A percentile compares a stretch with the other conserved stretches of the same genome.
Evolutionary conservation across 2,329 filamentous ascomycete genomes (phyloP).

Genomic region (Parastagonospora nodorum): DNA sequence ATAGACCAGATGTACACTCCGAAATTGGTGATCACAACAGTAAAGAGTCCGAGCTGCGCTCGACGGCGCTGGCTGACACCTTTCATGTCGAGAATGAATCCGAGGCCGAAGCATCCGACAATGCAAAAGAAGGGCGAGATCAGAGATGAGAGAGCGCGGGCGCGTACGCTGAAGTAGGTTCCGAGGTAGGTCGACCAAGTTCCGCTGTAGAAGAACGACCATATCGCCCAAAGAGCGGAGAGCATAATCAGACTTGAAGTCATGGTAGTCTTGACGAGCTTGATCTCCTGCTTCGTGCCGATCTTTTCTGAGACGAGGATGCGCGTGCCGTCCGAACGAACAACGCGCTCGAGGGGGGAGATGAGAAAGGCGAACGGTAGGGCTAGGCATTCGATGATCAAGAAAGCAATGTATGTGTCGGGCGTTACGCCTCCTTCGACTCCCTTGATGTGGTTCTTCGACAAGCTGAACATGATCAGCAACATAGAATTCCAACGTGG

Average conservation of each 20-base stretch:
- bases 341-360: conserved; percentile 52
- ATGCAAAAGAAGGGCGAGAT: conserved; percentile 58
- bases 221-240: conserved; percentile 52
- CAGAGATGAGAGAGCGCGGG: conserved; percentile 52
- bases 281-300: conserved; percentile 47
- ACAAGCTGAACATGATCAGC: conserved; percentile 13
- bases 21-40: conserved; percentile 52
- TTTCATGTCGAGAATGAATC: conserved; percentile 68
- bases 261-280: conserved; percentile 47
- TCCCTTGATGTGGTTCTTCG: conserved; percentile 35
- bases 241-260: conserved; percentile 47
- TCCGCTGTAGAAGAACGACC: conserved; percentile 56
- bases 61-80: conserved; percentile 62
- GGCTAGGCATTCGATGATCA: conserved; percentile 55
- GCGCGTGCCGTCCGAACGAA: conserved; percentile 53
- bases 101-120: conserved; percentile 56
- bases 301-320: conserved; percentile 51
- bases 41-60: conserved; percentile 53
- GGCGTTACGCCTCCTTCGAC: conserved; percentile 48
- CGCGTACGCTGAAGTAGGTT: conserved; percentile 52
- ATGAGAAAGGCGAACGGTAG: conserved; percentile 55
- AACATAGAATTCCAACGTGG: neutral
- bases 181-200: conserved; percentile 54
- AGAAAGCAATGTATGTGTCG: conserved; percentile 54
- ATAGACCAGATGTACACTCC: conserved; percentile 59